These are phyloP conservation scores for Posidonia australis DNA, from an alignment of 106 monocot genomes.

Conservation along the genomic window DNA sequence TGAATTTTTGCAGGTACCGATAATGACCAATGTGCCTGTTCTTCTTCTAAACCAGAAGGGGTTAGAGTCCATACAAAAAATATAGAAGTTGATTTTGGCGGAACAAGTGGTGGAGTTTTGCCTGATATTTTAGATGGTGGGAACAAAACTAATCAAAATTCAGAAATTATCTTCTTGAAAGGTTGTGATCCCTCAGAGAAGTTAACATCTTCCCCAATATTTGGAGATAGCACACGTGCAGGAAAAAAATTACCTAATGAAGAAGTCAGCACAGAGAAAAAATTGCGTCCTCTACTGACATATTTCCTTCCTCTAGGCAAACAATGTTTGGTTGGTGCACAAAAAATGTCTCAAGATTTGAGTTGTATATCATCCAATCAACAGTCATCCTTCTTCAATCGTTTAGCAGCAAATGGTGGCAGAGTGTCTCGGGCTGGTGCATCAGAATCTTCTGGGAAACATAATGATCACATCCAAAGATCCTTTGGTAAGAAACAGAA, in stretches of 20 bases:
- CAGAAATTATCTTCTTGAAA: not conserved
- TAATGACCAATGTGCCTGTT: not conserved
- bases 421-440: not conserved
- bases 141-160: not conserved
- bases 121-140: not conserved
- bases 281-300: not conserved
- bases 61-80: not conserved
- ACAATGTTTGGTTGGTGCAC: too few relatives aligned
- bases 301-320: not conserved
- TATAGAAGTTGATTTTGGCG: not conserved
- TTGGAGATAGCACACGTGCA: not conserved
- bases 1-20: not conserved
- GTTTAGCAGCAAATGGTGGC: not conserved
- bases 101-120: not conserved
- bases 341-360: not conserved
- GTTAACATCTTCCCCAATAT: not conserved
- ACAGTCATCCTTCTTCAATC: not conserved
- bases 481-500: conserved; percentile 1
- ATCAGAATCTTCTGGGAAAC: not conserved
- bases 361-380: not conserved
- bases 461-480: not conserved
- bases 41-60: not conserved
- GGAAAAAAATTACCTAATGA: not conserved
- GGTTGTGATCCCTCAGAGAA: not conserved
- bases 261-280: not conserved